Conservation (phyloP, 345 rosid species). For the Nasturtium officinale region DNA sequence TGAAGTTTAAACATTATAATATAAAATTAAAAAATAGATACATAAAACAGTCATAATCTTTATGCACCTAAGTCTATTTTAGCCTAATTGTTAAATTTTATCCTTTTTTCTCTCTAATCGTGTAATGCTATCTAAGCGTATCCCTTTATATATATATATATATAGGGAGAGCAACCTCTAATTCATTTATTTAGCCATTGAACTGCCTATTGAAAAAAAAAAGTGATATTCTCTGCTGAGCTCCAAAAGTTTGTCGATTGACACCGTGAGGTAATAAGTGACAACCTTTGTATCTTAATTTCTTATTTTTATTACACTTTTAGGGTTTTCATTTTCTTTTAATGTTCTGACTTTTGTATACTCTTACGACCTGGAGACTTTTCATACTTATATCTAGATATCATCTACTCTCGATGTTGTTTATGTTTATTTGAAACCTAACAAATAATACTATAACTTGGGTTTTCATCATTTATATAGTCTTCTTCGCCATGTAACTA, state of each 20-base stretch:
- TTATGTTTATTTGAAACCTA: constrained; percentile 9
- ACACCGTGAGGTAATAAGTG: constrained; percentile 21
- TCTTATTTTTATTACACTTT: not conserved
- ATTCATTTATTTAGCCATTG: not conserved
- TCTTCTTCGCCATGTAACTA: constrained; percentile 15
- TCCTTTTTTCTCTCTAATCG: too few relatives aligned
- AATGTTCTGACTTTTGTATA: constrained; percentile 17
- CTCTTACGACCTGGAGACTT: constrained; percentile 18
- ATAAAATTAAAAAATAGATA: too few relatives aligned
- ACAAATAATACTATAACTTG: constrained; percentile 1
- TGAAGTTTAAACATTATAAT: not conserved
- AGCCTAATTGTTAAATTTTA: too few relatives aligned
- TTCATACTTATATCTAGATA: constrained; percentile 4
- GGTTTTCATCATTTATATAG: not conserved
- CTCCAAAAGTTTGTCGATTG: constrained; percentile 27
- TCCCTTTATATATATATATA: too few relatives aligned
- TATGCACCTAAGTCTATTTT: too few relatives aligned
- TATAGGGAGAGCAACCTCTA: not conserved
- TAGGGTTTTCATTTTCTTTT: not conserved
- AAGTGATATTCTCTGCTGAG: not conserved
- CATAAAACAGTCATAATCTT: too few relatives aligned
- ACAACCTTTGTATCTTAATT: not conserved
- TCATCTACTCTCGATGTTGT: constrained; percentile 18
- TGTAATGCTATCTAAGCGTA: too few relatives aligned
- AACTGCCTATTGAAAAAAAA: not conserved